Percentiles rank a stretch among this genome's conserved stretches.
phyloP scores from a whole-genome alignment of 2,329 filamentous ascomycete species.

The Epichloe brachyelytri region DNA sequence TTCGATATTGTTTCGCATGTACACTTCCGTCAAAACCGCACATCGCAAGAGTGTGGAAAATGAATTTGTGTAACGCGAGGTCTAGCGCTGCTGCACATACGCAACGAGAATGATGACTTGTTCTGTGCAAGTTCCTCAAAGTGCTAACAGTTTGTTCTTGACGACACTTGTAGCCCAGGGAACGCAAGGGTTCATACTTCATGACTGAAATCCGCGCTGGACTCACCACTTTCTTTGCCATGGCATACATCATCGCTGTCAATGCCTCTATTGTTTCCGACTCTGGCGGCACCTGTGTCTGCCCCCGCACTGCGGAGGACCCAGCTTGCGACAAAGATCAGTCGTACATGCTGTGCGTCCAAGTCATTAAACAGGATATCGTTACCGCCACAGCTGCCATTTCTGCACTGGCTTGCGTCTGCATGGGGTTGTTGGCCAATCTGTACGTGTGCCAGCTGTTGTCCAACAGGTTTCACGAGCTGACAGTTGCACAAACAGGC shows the following conservation, averaged over 20 bases:
- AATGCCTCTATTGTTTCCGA: slow-evolving; percentile 44
- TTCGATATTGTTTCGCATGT: neutral
- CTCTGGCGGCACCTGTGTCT: slow-evolving; percentile 65
- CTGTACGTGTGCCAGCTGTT: slow-evolving; percentile 30
- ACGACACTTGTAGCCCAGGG: slow-evolving; percentile 38
- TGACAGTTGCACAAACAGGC: slow-evolving; percentile 12
- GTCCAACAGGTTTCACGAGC: neutral
- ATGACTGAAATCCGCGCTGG: slow-evolving; percentile 76
- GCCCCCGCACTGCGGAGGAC: slow-evolving; percentile 38
- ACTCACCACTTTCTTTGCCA: slow-evolving; percentile 64
- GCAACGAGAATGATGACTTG: neutral
- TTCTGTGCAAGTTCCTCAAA: neutral
- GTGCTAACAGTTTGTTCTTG: neutral
- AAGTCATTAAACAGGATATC: slow-evolving; percentile 59
- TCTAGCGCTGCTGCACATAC: neutral
- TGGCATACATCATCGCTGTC: slow-evolving; percentile 42
- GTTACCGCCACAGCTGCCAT: slow-evolving; percentile 81
- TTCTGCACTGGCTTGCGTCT: slow-evolving; percentile 64
- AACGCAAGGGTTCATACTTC: slow-evolving; percentile 64
- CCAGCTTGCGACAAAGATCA: slow-evolving; percentile 38
- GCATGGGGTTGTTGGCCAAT: slow-evolving; percentile 73
- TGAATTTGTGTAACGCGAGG: neutral
- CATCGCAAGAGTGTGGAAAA: neutral
- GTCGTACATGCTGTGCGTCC: slow-evolving; percentile 50
- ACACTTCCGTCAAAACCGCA: neutral